Evolutionary conservation across 2,329 filamentous ascomycete genomes (phyloP).

Genomic region (Sporothrix euskadiensis): DNA sequence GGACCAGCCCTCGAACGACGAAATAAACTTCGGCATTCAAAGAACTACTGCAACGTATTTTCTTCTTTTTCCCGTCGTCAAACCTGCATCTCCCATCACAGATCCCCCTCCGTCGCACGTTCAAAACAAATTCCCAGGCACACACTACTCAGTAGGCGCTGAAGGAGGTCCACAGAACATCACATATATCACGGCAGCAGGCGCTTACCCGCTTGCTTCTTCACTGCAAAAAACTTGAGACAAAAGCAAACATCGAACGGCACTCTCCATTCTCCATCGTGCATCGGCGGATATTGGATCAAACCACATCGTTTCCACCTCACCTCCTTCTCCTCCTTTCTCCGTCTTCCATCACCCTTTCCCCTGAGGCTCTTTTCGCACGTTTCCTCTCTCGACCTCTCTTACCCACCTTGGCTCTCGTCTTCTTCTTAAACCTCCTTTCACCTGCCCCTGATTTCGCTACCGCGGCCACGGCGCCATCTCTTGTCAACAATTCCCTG

Average conservation of each 20-base stretch:
- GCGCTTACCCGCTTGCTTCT: conserved; percentile 21
- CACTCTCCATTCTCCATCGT: neutral
- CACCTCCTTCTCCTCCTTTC: neutral
- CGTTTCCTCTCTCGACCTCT: neutral
- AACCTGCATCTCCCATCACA: conserved; percentile 13
- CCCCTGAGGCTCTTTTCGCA: conserved; percentile 17
- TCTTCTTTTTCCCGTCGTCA: neutral
- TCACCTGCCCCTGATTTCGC: conserved; percentile 10
- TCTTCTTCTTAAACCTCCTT: neutral
- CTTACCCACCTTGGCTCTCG: neutral
- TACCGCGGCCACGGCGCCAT: conserved; percentile 19
- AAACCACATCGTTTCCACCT: conserved; percentile 2
- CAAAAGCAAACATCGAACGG: neutral
- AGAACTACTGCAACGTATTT: neutral
- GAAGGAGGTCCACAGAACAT: conserved; percentile 1
- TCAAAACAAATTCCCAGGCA: conserved; percentile 1
- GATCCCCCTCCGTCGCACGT: conserved; percentile 3
- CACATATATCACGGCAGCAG: conserved; percentile 26
- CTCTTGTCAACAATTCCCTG: conserved; percentile 21
- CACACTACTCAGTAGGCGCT: neutral
- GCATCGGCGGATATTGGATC: conserved; percentile 16
- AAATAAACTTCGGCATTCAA: conserved; percentile 9
- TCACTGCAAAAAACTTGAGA: neutral
- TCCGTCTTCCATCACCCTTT: neutral
- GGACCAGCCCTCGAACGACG: neutral